Evolutionary conservation across 495 filamentous ascomycete species (phyloP).

Genomic region (Evernia prunastri): DNA sequence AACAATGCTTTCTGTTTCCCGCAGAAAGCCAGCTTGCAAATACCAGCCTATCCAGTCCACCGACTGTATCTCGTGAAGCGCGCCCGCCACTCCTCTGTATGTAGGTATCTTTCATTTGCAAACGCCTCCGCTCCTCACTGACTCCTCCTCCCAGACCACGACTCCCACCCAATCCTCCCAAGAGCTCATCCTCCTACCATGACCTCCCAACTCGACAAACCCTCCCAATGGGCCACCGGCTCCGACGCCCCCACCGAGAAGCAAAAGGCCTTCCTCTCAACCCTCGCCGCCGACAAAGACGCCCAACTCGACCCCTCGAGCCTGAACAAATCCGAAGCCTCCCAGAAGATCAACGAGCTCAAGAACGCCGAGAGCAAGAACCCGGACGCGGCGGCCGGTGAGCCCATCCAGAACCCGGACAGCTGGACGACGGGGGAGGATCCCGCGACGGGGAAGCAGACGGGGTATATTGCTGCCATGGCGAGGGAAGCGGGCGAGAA

Average conservation of each 20-base stretch:
- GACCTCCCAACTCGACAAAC: constrained; percentile 27
- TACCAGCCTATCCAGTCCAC: not conserved
- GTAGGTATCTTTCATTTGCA: not conserved
- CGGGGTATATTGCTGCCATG: constrained; percentile 28
- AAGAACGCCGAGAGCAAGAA: constrained; percentile 23
- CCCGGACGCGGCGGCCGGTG: constrained; percentile 11
- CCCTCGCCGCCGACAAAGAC: constrained; percentile 23
- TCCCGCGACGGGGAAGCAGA: constrained; percentile 26
- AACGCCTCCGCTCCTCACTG: not conserved
- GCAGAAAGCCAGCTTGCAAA: not conserved
- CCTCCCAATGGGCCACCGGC: constrained; percentile 25
- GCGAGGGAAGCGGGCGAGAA: constrained; percentile 25
- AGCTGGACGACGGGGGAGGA: constrained; percentile 26
- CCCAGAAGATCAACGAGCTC: constrained; percentile 26
- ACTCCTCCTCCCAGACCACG: not conserved
- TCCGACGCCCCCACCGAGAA: constrained; percentile 23
- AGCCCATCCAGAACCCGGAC: constrained; percentile 25
- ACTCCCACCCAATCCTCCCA: not conserved
- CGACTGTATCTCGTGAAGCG: not conserved
- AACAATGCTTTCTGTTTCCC: not conserved
- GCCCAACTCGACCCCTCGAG: constrained; percentile 18
- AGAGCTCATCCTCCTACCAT: constrained; percentile 7
- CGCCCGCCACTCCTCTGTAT: not conserved
- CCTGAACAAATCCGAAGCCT: constrained; percentile 26
- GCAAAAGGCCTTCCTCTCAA: constrained; percentile 25